phyloP scores from a whole-genome alignment of 2,329 filamentous ascomycete species.

The Thyridium curvatum region DNA sequence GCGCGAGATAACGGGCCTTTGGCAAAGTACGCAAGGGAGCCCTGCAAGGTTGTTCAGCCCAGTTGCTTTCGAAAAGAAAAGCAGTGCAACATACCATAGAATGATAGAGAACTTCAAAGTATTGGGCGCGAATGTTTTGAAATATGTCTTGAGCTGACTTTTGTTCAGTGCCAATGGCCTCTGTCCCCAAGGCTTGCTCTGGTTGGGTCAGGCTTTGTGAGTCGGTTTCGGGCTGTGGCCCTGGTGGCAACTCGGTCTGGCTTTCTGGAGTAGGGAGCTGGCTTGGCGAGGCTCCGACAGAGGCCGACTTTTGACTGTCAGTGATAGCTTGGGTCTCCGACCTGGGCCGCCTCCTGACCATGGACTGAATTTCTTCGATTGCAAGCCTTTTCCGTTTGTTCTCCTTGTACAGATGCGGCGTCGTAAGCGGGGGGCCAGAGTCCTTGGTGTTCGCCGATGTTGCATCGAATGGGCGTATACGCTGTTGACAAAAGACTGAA shows the following conservation, averaged over 20 bases:
- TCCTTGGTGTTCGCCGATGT: slow-evolving; percentile 4
- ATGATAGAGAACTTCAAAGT: slow-evolving; percentile 56
- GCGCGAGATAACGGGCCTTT: slow-evolving; percentile 75
- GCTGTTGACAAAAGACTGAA: slow-evolving; percentile 34
- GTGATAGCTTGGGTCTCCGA: slow-evolving; percentile 26
- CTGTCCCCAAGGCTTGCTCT: slow-evolving; percentile 2
- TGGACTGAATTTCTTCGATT: slow-evolving; percentile 57
- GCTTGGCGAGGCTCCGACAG: slow-evolving; percentile 12
- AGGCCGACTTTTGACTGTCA: slow-evolving; percentile 21
- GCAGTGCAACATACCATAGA: slow-evolving; percentile 43
- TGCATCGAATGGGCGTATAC: slow-evolving; percentile 15
- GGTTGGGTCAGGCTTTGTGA: slow-evolving; percentile 10
- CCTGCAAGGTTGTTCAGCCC: slow-evolving; percentile 34
- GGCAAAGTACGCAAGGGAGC: slow-evolving; percentile 75
- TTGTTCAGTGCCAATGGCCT: slow-evolving; percentile 12
- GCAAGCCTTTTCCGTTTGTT: slow-evolving; percentile 50
- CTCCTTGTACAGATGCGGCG: slow-evolving; percentile 39
- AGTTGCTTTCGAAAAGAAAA: slow-evolving; percentile 20
- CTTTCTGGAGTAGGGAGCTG: not conserved
- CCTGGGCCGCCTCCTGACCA: slow-evolving; percentile 46
- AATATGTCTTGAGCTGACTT: slow-evolving; percentile 47
- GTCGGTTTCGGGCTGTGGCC: too few species aligned
- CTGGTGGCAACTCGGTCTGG: too few species aligned
- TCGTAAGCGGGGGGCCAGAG: slow-evolving; percentile 25
- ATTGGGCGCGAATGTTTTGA: slow-evolving; percentile 50